Conservation (phyloP, 805 yeast species). For the Wickerhamiella alocasiicola region DNA sequence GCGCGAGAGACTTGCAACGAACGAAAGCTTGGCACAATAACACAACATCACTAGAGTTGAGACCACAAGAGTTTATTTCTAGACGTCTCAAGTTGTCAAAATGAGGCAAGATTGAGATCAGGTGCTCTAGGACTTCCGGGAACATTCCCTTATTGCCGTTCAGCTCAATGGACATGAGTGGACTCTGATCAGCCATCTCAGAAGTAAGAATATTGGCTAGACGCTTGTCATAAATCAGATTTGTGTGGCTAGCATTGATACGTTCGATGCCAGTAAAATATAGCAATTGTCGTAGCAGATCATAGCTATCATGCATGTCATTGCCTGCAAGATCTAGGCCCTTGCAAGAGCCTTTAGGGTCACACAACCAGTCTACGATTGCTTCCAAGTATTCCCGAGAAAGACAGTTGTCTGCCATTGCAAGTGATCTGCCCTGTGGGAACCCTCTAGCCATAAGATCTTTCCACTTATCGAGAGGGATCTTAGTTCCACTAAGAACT, state of each 20-base stretch:
- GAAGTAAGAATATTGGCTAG: conserved; percentile 26
- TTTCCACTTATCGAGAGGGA: conserved; percentile 39
- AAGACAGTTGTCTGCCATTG: conserved; percentile 65
- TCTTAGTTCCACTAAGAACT: conserved; percentile 63
- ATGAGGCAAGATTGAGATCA: conserved; percentile 54
- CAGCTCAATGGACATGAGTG: conserved; percentile 60
- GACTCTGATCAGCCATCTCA: conserved; percentile 40
- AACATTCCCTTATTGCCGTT: conserved; percentile 58
- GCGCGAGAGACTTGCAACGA: conserved; percentile 51
- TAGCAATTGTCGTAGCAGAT: conserved; percentile 19
- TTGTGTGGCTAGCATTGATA: conserved; percentile 36
- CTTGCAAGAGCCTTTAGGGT: conserved; percentile 32
- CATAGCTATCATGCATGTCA: conserved; percentile 33
- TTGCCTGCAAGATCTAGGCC: conserved; percentile 83
- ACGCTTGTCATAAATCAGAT: conserved; percentile 14
- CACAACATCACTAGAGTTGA: conserved; percentile 43
- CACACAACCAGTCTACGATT: conserved; percentile 46
- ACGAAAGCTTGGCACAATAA: conserved; percentile 57
- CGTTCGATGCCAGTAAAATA: conserved; percentile 39
- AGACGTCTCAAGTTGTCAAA: conserved; percentile 52
- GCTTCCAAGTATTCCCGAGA: conserved; percentile 44
- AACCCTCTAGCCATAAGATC: conserved; percentile 33
- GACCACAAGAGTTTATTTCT: conserved; percentile 57
- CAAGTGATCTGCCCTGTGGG: conserved; percentile 47
- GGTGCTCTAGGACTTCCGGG: conserved; percentile 44